A percentile compares a stretch with the other conserved stretches of the same genome.
These are phyloP conservation scores for Microbotryomycetes sp. DNA, from an alignment of 1,284 basidiomycete genomes.

Conservation along the genomic window DNA sequence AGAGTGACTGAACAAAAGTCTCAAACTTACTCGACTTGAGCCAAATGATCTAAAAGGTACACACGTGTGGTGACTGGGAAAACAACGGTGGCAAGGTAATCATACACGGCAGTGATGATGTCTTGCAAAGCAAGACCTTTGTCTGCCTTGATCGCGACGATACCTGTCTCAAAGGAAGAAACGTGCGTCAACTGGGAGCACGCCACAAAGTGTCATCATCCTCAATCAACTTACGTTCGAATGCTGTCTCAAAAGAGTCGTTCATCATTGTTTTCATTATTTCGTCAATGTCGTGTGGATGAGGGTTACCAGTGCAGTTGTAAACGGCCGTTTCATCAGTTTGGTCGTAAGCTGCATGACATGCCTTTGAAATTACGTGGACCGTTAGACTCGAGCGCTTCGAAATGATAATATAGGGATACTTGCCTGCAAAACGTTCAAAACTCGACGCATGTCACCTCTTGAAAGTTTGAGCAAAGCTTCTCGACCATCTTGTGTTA, in stretches of 20 bases:
- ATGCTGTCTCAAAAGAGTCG: conserved; percentile 91
- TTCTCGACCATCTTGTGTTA: conserved; percentile 77
- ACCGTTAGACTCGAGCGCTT: background rate
- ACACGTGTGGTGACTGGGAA: conserved; percentile 78
- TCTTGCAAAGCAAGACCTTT: conserved; percentile 93
- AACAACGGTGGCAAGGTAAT: conserved; percentile 79
- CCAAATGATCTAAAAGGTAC: conserved; percentile 84
- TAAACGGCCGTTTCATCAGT: conserved; percentile 89
- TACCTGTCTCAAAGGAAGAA: conserved; percentile 52
- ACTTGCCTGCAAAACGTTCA: conserved; percentile 78
- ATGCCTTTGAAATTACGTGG: conserved; percentile 67
- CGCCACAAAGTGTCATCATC: conserved; percentile 4
- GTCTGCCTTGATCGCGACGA: conserved; percentile 77
- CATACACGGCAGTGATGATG: conserved; percentile 86
- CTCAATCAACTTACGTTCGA: conserved; percentile 61
- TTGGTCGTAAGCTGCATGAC: conserved; percentile 87
- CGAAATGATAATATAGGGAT: background rate
- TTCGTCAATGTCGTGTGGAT: conserved; percentile 85
- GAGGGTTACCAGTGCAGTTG: conserved; percentile 92
- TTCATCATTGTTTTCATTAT: conserved; percentile 94
- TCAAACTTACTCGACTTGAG: conserved; percentile 74
- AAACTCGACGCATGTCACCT: conserved; percentile 94
- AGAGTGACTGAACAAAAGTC: background rate
- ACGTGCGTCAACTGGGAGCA: background rate
- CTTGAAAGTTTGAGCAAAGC: conserved; percentile 87